Evolutionary conservation across 2,329 filamentous ascomycete species (phyloP).

Genomic region (Aureobasidium sp.): DNA sequence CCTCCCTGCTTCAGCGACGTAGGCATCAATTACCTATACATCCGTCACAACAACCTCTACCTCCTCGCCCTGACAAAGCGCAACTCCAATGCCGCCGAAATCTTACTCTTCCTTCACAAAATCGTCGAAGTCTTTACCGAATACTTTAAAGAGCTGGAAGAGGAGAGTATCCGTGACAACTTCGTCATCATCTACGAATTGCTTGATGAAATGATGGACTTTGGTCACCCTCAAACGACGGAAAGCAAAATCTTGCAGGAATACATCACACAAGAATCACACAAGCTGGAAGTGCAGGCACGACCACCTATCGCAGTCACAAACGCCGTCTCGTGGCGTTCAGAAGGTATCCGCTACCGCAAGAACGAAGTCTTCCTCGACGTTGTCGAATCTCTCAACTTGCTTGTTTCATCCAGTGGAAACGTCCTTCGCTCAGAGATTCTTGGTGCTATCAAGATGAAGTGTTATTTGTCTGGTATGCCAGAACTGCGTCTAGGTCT

Average conservation of each 20-base stretch:
- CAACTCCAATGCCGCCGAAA: slow-evolving; percentile 98
- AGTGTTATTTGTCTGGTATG: slow-evolving; percentile 98
- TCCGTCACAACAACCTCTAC: slow-evolving; percentile 98
- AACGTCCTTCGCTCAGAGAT: slow-evolving; percentile 96
- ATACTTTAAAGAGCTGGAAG: slow-evolving; percentile 98
- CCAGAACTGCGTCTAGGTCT: slow-evolving; percentile 87
- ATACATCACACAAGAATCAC: slow-evolving; percentile 93
- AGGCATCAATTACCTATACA: slow-evolving; percentile 99
- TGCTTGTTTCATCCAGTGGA: slow-evolving; percentile 87
- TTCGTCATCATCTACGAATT: slow-evolving; percentile 99
- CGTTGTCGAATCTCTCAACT: slow-evolving; percentile 91
- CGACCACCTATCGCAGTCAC: slow-evolving; percentile 95
- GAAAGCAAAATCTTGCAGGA: slow-evolving; percentile 98
- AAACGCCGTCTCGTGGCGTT: slow-evolving; percentile 96
- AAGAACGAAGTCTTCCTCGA: slow-evolving; percentile 99
- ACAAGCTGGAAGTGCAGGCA: slow-evolving; percentile 95
- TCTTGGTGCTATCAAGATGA: slow-evolving; percentile 97
- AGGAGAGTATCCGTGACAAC: slow-evolving; percentile 98
- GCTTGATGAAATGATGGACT: slow-evolving; percentile 99
- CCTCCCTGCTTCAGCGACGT: slow-evolving; percentile 97
- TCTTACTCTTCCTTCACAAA: slow-evolving; percentile 95
- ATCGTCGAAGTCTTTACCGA: slow-evolving; percentile 98
- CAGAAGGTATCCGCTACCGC: slow-evolving; percentile 93
- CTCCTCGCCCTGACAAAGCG: slow-evolving; percentile 95
- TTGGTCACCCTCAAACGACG: slow-evolving; percentile 97